phyloP scores from a whole-genome alignment of 2,329 filamentous ascomycete species.

The Cordyceps javanica region DNA sequence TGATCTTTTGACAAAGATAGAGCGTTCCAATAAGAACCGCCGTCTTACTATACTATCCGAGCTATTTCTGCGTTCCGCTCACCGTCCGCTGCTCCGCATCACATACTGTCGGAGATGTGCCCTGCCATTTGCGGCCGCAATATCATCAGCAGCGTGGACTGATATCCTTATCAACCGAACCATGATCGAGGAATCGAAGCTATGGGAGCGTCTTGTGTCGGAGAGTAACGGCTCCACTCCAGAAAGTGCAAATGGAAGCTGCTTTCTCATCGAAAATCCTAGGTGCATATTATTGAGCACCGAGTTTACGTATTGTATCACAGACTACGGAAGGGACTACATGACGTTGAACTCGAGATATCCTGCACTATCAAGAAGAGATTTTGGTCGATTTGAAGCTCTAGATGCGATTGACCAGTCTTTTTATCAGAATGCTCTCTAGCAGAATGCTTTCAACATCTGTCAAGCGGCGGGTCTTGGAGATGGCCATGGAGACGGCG shows the following conservation, averaged over 20 bases:
- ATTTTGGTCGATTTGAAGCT: neutral
- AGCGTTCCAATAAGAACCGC: neutral
- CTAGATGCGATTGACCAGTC: no score
- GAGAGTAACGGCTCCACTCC: neutral
- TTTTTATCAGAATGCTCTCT: no score
- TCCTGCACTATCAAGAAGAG: neutral
- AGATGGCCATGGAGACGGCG: no score
- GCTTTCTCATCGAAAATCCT: neutral
- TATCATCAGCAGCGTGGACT: neutral
- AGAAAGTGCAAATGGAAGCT: neutral
- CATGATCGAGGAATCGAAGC: neutral
- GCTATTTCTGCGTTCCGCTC: neutral
- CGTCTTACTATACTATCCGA: neutral
- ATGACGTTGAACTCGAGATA: neutral
- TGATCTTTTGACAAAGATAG: neutral
- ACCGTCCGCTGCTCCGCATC: neutral
- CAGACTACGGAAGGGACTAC: neutral
- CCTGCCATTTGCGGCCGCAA: neutral
- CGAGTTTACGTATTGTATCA: neutral
- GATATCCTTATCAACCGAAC: neutral
- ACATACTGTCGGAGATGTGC: neutral
- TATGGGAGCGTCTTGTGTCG: neutral
- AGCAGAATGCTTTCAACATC: no score
- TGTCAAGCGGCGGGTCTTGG: no score
- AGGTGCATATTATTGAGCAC: neutral